Evolutionary conservation across 345 rosid genomes (phyloP).

Genomic region (Kandelia obovata): DNA sequence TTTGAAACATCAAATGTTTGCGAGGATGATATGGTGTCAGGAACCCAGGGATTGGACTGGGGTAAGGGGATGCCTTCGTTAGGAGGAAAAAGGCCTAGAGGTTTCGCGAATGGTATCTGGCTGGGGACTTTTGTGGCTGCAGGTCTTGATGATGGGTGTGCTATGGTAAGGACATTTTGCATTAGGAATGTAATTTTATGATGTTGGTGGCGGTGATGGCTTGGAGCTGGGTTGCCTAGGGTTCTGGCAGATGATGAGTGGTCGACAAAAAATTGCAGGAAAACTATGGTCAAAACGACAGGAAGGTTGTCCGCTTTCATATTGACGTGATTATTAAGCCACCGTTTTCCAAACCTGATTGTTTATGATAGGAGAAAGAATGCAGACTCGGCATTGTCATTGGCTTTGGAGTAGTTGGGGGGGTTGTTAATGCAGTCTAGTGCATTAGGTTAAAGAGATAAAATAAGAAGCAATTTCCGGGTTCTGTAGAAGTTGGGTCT

Average conservation of each 20-base stretch:
- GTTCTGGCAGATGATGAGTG: constrained; percentile 36
- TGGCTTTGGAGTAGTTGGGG: not conserved
- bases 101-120: constrained; percentile 47
- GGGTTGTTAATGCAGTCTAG: no score
- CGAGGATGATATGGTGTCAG: constrained; percentile 16
- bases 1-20: constrained; percentile 30
- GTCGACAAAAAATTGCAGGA: constrained; percentile 19
- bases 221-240: constrained; percentile 19
- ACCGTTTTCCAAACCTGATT: not conserved
- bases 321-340: not conserved
- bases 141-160: constrained; percentile 25
- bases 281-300: not conserved
- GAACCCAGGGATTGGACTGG: constrained; percentile 21
- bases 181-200: constrained; percentile 44
- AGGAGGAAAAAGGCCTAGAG: constrained; percentile 46
- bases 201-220: constrained; percentile 12
- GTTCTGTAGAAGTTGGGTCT: no score
- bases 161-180: constrained; percentile 40
- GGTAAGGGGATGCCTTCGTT: constrained; percentile 42
- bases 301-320: constrained; percentile 18
- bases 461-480: no score
- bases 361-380: constrained; percentile 15
- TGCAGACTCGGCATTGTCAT: not conserved
- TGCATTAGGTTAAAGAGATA: no score
- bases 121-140: constrained; percentile 22